Conservation (phyloP, 108 stramenopile genomes). For the Nitzschia sp. region DNA sequence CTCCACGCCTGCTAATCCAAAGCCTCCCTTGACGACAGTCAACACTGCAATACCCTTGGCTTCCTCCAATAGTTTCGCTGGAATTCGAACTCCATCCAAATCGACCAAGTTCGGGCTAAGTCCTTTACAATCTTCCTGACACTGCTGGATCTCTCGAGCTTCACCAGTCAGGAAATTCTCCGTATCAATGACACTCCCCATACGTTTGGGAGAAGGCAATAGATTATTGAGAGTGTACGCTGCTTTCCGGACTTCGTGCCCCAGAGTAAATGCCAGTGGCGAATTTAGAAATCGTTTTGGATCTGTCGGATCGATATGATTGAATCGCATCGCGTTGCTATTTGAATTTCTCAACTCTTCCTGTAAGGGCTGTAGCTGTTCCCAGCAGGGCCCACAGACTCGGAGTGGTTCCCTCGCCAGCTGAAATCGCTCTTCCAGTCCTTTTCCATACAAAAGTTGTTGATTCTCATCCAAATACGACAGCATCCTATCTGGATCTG, state of each 20-base stretch:
- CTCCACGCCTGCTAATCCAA: constrained; percentile 85
- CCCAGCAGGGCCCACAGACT: constrained; percentile 60
- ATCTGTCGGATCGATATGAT: constrained; percentile 82
- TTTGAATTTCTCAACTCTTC: constrained; percentile 69
- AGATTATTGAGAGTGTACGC: constrained; percentile 86
- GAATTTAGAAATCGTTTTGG: constrained; percentile 64
- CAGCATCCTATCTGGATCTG: constrained; percentile 71
- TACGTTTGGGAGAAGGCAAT: constrained; percentile 59
- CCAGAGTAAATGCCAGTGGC: constrained; percentile 88
- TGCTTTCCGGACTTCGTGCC: constrained; percentile 90
- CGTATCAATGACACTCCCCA: constrained; percentile 36
- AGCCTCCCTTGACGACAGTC: constrained; percentile 80
- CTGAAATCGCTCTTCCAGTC: constrained; percentile 57
- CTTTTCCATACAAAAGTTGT: constrained; percentile 64
- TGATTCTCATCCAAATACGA: constrained; percentile 49
- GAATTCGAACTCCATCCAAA: constrained; percentile 83
- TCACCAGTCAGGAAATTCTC: constrained; percentile 26
- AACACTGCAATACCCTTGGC: constrained; percentile 84
- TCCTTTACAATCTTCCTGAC: constrained; percentile 50
- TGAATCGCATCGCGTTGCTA: constrained; percentile 83
- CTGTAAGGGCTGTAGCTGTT: constrained; percentile 62
- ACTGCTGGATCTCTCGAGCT: constrained; percentile 34
- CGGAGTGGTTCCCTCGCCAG: constrained; percentile 49
- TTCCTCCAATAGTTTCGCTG: constrained; percentile 65
- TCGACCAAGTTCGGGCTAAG: constrained; percentile 68